These are phyloP conservation scores for Fusarium drepaniforme DNA, from an alignment of 2,329 filamentous ascomycete genomes.

Conservation along the genomic window DNA sequence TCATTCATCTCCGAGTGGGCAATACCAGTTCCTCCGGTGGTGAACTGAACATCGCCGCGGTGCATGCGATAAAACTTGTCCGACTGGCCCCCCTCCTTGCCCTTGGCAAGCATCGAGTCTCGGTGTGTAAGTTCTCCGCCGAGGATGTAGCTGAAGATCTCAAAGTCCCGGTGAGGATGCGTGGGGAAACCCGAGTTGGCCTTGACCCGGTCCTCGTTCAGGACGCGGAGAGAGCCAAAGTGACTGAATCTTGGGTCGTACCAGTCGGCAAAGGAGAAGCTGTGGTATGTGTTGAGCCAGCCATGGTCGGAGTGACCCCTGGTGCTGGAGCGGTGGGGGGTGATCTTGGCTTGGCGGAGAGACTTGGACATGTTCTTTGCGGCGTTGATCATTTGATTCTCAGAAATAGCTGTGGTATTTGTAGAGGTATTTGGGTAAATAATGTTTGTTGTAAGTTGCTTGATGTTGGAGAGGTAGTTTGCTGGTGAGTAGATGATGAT, in stretches of 20 bases:
- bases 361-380: constrained; percentile 70
- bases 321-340: constrained; percentile 76
- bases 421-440: constrained; percentile 23
- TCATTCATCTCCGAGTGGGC: constrained; percentile 88
- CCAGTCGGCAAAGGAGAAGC: constrained; percentile 83
- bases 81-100: constrained; percentile 67
- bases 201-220: constrained; percentile 89
- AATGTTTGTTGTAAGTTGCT: constrained; percentile 36
- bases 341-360: constrained; percentile 77
- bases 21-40: constrained; percentile 84
- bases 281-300: constrained; percentile 90
- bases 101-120: constrained; percentile 84
- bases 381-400: constrained; percentile 51
- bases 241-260: constrained; percentile 75
- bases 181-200: constrained; percentile 83
- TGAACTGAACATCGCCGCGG: constrained; percentile 90
- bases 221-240: constrained; percentile 83
- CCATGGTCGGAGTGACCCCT: constrained; percentile 86
- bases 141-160: constrained; percentile 93
- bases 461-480: constrained; percentile 40
- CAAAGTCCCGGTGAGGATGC: constrained; percentile 86
- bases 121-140: constrained; percentile 88
- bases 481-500: constrained; percentile 46
- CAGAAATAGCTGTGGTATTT: background rate
- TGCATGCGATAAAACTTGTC: constrained; percentile 79